phyloP scores from a whole-genome alignment of 768 basidiomycete genomes.

The Lactifluus echinatus region DNA sequence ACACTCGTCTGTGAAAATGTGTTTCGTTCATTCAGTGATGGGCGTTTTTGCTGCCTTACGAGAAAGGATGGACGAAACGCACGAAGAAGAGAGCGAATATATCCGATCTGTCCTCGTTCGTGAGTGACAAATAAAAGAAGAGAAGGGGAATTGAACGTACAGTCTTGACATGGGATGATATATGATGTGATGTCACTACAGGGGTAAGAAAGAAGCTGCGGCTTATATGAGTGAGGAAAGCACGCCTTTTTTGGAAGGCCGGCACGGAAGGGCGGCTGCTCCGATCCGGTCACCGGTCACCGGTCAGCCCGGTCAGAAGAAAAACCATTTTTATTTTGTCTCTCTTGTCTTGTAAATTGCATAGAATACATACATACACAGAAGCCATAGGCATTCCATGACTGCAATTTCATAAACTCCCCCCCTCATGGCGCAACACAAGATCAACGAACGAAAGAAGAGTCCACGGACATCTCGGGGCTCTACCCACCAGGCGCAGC shows the following conservation, averaged over 20 bases:
- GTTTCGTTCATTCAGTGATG: neutral
- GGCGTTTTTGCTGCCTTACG: no score
- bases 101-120: neutral
- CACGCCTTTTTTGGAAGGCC: no score
- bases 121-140: neutral
- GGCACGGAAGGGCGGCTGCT: no score
- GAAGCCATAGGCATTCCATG: conserved; percentile 5
- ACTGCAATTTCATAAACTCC: neutral
- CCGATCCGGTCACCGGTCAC: no score
- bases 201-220: neutral
- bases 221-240: no score
- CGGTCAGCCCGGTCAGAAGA: neutral
- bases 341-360: neutral
- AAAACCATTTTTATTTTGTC: neutral
- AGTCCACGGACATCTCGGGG: neutral
- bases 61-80: neutral
- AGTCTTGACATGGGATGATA: neutral
- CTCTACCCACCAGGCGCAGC: neutral
- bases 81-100: neutral
- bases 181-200: neutral
- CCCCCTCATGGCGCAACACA: neutral
- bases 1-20: neutral
- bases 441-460: neutral
- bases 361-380: conserved; percentile 17
- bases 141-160: neutral